These are phyloP conservation scores for Westerdykella ornata DNA, from an alignment of 2,329 filamentous ascomycete genomes.

Conservation along the genomic window DNA sequence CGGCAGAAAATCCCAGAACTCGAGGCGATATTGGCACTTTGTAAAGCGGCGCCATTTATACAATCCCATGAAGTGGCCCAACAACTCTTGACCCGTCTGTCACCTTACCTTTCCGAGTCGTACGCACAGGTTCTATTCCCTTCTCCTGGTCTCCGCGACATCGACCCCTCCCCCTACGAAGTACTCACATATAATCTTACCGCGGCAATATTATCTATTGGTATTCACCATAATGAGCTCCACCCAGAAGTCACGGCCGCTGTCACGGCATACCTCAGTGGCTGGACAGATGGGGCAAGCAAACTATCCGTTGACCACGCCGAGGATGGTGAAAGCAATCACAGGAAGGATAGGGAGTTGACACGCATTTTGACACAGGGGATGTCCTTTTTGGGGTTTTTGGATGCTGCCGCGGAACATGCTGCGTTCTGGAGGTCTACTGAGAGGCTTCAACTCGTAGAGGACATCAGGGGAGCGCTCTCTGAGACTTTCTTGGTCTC, in stretches of 20 bases:
- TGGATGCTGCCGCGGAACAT: constrained; percentile 73
- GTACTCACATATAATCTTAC: constrained; percentile 72
- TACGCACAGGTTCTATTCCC: constrained; percentile 70
- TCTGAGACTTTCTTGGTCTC: constrained; percentile 80
- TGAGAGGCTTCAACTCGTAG: constrained; percentile 67
- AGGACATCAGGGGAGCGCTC: constrained; percentile 63
- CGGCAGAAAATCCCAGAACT: constrained; percentile 76
- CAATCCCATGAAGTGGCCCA: constrained; percentile 65
- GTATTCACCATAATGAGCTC: constrained; percentile 63
- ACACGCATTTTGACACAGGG: constrained; percentile 67
- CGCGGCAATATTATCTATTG: constrained; percentile 72
- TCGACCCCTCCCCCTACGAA: constrained; percentile 87
- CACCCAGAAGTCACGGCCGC: constrained; percentile 59
- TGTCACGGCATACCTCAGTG: constrained; percentile 65
- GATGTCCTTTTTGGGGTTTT: constrained; percentile 81
- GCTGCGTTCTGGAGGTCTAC: constrained; percentile 73
- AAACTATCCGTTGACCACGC: constrained; percentile 49
- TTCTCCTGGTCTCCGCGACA: constrained; percentile 73
- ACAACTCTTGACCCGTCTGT: constrained; percentile 69
- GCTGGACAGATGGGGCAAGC: constrained; percentile 59
- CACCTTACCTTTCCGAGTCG: constrained; percentile 78
- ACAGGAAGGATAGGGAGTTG: constrained; percentile 45
- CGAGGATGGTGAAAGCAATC: constrained; percentile 48
- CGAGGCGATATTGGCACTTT: constrained; percentile 83
- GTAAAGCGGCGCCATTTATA: constrained; percentile 77